Percentiles rank a stretch among this genome's conserved stretches.
phyloP scores from a whole-genome alignment of 768 basidiomycete genomes.

The Cystobasidiopsis lactophilus region DNA sequence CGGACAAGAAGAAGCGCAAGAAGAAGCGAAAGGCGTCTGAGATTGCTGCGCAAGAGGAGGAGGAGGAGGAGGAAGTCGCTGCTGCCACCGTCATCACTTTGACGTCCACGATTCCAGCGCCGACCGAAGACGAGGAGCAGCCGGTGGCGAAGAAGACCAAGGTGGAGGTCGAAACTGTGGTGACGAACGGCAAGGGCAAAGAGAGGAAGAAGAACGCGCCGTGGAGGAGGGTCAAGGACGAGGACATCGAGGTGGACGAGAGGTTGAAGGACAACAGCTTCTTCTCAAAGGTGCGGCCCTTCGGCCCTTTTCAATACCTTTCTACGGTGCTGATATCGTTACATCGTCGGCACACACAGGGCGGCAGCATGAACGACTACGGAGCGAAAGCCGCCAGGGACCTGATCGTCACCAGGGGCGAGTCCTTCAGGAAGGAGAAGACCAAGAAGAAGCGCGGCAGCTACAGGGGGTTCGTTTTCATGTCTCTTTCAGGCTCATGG shows the following conservation, averaged over 20 bases:
- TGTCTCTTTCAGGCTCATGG: neutral
- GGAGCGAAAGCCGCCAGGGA: constrained; percentile 65
- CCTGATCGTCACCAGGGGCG: constrained; percentile 75
- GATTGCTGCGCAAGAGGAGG: too few species aligned
- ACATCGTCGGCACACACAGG: constrained; percentile 25
- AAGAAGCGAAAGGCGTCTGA: too few species aligned
- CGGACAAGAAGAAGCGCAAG: too few species aligned
- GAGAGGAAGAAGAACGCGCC: constrained; percentile 33
- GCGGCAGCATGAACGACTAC: constrained; percentile 53
- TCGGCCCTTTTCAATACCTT: neutral
- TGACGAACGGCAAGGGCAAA: neutral
- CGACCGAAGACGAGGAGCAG: too few species aligned
- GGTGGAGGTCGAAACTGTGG: neutral
- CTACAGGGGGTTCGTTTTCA: neutral
- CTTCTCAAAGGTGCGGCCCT: constrained; percentile 41
- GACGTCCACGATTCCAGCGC: too few species aligned
- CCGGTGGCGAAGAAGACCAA: too few species aligned
- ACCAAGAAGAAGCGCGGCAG: constrained; percentile 3
- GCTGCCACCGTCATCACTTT: too few species aligned
- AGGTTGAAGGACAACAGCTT: constrained; percentile 52
- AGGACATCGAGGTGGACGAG: constrained; percentile 33
- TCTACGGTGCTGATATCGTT: neutral
- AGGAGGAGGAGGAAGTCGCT: too few species aligned
- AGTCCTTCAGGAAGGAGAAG: constrained; percentile 58
- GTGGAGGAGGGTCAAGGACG: constrained; percentile 57